These are phyloP conservation scores for Rubia tinctorum DNA, from an alignment of 305 asterid species.

Conservation along the genomic window DNA sequence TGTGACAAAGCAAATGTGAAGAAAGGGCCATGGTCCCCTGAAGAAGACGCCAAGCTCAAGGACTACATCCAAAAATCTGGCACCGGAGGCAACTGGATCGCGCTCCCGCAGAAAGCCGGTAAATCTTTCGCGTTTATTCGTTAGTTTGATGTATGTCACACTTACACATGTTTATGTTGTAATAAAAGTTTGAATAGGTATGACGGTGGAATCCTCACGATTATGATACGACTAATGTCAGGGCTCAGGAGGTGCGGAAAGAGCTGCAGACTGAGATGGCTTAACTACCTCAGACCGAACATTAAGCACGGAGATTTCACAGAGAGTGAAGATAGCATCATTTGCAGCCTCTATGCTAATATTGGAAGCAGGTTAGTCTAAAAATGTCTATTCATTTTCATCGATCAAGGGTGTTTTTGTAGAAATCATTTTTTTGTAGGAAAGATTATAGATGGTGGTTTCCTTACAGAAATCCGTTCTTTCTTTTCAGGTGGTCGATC, in stretches of 20 bases:
- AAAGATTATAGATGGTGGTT: neutral
- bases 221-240: slow-evolving; percentile 8
- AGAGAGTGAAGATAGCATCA: slow-evolving; percentile 62
- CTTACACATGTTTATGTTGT: too few relatives aligned
- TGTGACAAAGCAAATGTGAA: slow-evolving; percentile 85
- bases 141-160: neutral
- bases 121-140: neutral
- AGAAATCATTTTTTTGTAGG: neutral
- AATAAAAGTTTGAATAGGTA: too few relatives aligned
- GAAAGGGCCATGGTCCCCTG: slow-evolving; percentile 93
- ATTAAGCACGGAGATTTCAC: slow-evolving; percentile 86
- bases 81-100: slow-evolving; percentile 80
- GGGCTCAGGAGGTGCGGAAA: slow-evolving; percentile 87
- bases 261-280: slow-evolving; percentile 90
- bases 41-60: slow-evolving; percentile 76
- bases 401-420: too few relatives aligned
- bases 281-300: slow-evolving; percentile 84
- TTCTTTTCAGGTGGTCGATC: slow-evolving; percentile 29
- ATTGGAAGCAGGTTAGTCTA: slow-evolving; percentile 82
- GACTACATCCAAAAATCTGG: slow-evolving; percentile 62
- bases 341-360: slow-evolving; percentile 63
- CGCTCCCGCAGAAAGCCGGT: slow-evolving; percentile 90
- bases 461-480: neutral
- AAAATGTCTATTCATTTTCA: too few relatives aligned
- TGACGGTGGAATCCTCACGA: too few relatives aligned